A percentile compares a stretch with the other conserved stretches of the same genome.
Evolutionary conservation across 164 flowering plant species (phyloP).

Genomic region (Aristolochia fimbriata): DNA sequence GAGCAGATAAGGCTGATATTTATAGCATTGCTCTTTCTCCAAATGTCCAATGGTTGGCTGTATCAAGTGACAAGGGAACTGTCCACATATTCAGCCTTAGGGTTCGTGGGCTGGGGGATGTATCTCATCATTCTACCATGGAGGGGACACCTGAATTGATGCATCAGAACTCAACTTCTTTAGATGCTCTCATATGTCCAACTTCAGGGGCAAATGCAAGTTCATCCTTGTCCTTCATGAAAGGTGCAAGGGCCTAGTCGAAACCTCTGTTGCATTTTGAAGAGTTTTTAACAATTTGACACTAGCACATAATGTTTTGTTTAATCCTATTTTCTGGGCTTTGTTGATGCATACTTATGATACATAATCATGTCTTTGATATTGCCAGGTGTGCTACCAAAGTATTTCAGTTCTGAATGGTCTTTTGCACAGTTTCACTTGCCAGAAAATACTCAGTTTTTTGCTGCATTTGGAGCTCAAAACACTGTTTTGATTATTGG

Average conservation of each 20-base stretch:
- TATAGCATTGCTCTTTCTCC: slow-evolving; percentile 50
- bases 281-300: not conserved
- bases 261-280: not conserved
- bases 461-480: slow-evolving; percentile 79
- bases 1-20: slow-evolving; percentile 43
- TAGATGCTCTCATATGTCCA: slow-evolving; percentile 57
- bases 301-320: not conserved
- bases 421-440: slow-evolving; percentile 85
- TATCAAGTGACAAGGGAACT: slow-evolving; percentile 58
- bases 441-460: slow-evolving; percentile 45
- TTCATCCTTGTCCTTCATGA: slow-evolving; percentile 82
- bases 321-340: not conserved
- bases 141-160: slow-evolving; percentile 23
- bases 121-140: slow-evolving; percentile 24
- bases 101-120: slow-evolving; percentile 72
- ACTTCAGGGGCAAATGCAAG: slow-evolving; percentile 59
- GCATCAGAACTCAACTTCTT: slow-evolving; percentile 50
- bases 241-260: slow-evolving; percentile 38
- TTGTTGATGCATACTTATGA: not conserved
- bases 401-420: slow-evolving; percentile 92
- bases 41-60: slow-evolving; percentile 54
- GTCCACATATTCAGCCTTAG: slow-evolving; percentile 54
- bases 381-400: slow-evolving; percentile 66
- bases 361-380: not conserved
- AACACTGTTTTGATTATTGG: slow-evolving; percentile 58